A percentile compares a stretch with the other conserved stretches of the same genome.
These are phyloP conservation scores for Wickerhamiella australiensis DNA, from an alignment of 805 yeast genomes.

Conservation along the genomic window DNA sequence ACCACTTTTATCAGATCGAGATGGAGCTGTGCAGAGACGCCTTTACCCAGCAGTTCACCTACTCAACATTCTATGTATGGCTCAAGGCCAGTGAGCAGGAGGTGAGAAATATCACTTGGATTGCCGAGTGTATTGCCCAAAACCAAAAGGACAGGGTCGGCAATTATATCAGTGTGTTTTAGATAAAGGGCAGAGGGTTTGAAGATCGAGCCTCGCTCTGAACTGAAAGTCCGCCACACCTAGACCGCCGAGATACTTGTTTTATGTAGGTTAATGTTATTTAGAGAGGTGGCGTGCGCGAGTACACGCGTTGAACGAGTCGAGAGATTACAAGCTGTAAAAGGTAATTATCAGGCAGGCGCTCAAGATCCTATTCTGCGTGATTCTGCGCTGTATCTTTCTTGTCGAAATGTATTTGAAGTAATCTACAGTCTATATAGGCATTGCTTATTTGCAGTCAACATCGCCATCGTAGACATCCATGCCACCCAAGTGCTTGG, in stretches of 20 bases:
- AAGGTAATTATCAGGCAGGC: too few relatives aligned
- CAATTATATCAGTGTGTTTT: constrained; percentile 80
- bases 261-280: not conserved
- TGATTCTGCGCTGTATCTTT: too few relatives aligned
- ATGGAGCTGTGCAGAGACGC: constrained; percentile 88
- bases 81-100: constrained; percentile 93
- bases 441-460: constrained; percentile 8
- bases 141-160: constrained; percentile 90
- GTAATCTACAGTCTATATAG: too few relatives aligned
- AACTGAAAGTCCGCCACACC: too few relatives aligned
- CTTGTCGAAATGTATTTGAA: too few relatives aligned
- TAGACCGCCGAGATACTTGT: too few relatives aligned
- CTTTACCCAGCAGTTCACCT: constrained; percentile 90
- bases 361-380: too few relatives aligned
- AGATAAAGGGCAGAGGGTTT: too few relatives aligned
- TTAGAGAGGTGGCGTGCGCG: not conserved
- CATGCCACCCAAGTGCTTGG: constrained; percentile 9
- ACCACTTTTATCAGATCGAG: constrained; percentile 83
- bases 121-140: constrained; percentile 98
- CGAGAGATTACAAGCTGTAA: too few relatives aligned
- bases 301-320: too few relatives aligned
- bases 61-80: constrained; percentile 92
- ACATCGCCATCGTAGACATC: constrained; percentile 8
- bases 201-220: too few relatives aligned
- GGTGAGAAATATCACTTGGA: constrained; percentile 96